phyloP scores from a whole-genome alignment of 116 monocot species.

The Trichopus zeylanicus region DNA sequence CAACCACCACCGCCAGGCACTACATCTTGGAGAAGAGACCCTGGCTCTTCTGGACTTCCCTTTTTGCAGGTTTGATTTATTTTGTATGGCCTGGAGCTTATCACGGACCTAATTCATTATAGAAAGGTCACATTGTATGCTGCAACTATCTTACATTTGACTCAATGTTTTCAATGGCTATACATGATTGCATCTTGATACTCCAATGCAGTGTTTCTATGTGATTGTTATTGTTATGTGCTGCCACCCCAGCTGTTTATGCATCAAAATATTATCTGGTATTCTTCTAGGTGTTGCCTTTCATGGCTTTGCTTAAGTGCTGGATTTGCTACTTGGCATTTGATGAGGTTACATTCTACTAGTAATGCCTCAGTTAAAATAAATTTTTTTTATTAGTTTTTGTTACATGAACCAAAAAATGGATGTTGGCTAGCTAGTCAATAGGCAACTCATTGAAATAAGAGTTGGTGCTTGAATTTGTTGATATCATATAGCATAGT shows the following conservation, averaged over 20 bases:
- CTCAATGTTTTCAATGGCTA: background rate
- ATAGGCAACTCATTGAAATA: too few relatives aligned
- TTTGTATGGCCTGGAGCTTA: background rate
- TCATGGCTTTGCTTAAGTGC: too few relatives aligned
- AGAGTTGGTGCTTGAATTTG: too few relatives aligned
- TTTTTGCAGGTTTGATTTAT: slow-evolving; percentile 44
- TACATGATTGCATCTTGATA: background rate
- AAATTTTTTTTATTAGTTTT: too few relatives aligned
- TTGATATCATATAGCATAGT: too few relatives aligned
- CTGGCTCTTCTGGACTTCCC: slow-evolving; percentile 27
- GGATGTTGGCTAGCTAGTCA: too few relatives aligned
- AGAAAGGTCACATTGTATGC: background rate
- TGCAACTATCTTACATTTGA: background rate
- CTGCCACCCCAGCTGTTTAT: background rate
- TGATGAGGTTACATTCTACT: too few relatives aligned
- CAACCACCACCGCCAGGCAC: slow-evolving; percentile 98
- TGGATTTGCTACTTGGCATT: background rate
- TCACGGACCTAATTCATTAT: background rate
- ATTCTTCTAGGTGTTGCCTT: too few relatives aligned
- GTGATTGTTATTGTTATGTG: background rate
- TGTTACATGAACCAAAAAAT: too few relatives aligned
- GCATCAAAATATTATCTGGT: background rate
- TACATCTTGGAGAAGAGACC: slow-evolving; percentile 70
- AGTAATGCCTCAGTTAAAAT: too few relatives aligned
- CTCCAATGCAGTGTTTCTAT: background rate